Percentiles rank a stretch among this genome's conserved stretches.
Conservation (phyloP, 306 rosid genomes). For the Sphenostylis stenocarpa region DNA sequence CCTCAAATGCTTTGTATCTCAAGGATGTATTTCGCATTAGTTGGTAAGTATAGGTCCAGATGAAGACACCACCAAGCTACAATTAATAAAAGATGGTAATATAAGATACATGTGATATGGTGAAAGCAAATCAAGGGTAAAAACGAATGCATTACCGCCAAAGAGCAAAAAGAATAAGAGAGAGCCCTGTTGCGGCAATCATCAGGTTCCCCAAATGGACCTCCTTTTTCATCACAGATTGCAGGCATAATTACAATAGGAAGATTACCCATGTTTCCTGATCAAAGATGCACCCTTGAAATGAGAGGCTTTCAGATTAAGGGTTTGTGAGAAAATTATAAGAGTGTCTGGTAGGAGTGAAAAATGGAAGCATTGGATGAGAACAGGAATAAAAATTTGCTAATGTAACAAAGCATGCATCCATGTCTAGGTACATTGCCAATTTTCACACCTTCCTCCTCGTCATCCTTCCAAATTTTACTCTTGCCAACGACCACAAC, state of each 20-base stretch:
- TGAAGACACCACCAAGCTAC: conserved; percentile 80
- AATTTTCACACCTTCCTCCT: conserved; percentile 2
- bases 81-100: conserved; percentile 22
- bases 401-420: conserved; percentile 2
- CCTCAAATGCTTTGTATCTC: conserved; percentile 54
- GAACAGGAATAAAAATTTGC: background rate
- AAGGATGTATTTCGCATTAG: conserved; percentile 55
- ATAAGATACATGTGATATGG: background rate
- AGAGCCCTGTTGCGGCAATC: conserved; percentile 55
- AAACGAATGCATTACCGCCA: conserved; percentile 62
- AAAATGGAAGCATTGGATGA: background rate
- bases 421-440: background rate
- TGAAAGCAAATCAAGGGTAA: background rate
- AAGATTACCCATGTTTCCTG: conserved; percentile 93
- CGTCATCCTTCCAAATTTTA: conserved; percentile 8
- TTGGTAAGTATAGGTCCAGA: conserved; percentile 84
- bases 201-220: conserved; percentile 63
- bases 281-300: conserved; percentile 14
- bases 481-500: background rate
- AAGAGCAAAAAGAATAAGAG: conserved; percentile 85
- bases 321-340: background rate
- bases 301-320: background rate
- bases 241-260: conserved; percentile 80
- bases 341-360: background rate
- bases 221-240: conserved; percentile 65